Percentiles rank a stretch among this genome's conserved stretches.
phyloP scores from a whole-genome alignment of 2,329 filamentous ascomycete species.

The Phyllosticta citrichinensis region DNA sequence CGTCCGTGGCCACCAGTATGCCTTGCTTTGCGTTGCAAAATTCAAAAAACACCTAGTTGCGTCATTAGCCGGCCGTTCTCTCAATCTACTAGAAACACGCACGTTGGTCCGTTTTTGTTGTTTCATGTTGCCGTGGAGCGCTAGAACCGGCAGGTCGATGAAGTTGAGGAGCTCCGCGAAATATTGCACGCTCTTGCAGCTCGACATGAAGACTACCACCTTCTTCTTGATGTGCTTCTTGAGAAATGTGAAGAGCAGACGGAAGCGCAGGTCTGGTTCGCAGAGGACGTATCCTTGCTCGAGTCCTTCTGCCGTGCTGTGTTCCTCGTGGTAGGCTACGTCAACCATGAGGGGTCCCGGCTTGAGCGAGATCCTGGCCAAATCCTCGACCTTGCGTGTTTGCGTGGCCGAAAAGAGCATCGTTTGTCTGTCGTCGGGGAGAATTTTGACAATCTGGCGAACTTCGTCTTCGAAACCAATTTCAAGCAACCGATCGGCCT shows the following conservation, averaged over 20 bases:
- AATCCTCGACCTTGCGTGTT: slow-evolving; percentile 95
- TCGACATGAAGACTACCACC: slow-evolving; percentile 74
- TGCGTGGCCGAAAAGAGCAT: slow-evolving; percentile 99
- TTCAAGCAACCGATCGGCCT: slow-evolving; percentile 92
- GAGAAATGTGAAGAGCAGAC: slow-evolving; percentile 87
- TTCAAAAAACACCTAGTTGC: slow-evolving; percentile 63
- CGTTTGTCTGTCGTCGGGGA: slow-evolving; percentile 76
- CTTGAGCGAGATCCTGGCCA: slow-evolving; percentile 85
- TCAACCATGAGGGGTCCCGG: slow-evolving; percentile 94
- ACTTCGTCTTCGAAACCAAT: slow-evolving; percentile 99
- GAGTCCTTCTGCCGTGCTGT: slow-evolving; percentile 83
- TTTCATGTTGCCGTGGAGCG: slow-evolving; percentile 87
- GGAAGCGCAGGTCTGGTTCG: slow-evolving; percentile 86
- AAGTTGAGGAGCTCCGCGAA: slow-evolving; percentile 91
- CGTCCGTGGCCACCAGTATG: slow-evolving; percentile 90
- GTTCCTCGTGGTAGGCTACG: slow-evolving; percentile 81
- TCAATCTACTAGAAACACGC: neutral
- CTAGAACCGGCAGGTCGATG: slow-evolving; percentile 83
- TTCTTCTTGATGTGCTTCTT: slow-evolving; percentile 92
- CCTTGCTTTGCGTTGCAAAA: slow-evolving; percentile 80
- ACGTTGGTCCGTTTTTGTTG: slow-evolving; percentile 96
- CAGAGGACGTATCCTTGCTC: slow-evolving; percentile 95
- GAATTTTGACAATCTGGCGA: slow-evolving; percentile 82
- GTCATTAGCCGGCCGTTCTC: neutral
- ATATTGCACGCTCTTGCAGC: slow-evolving; percentile 86